Evolutionary conservation across 2,329 filamentous ascomycete species (phyloP).

Genomic region (Elsinoe australis): DNA sequence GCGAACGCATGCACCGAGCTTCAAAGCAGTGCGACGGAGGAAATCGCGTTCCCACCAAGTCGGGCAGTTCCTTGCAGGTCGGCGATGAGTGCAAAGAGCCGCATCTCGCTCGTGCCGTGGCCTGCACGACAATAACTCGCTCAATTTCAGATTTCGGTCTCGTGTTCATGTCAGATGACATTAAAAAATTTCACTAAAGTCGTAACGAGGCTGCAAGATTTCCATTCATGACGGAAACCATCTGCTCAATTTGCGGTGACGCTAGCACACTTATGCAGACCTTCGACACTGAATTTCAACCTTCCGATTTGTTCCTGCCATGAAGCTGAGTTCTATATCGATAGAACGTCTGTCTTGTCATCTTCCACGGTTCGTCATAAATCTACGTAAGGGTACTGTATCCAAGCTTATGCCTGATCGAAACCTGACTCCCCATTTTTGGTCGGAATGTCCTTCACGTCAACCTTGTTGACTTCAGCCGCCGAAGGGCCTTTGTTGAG

Average conservation of each 20-base stretch:
- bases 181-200: background rate
- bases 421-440: constrained; percentile 64
- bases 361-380: no score
- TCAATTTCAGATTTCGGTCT: background rate
- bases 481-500: constrained; percentile 65
- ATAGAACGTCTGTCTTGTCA: no score
- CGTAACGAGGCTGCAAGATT: background rate
- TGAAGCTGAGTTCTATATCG: no score
- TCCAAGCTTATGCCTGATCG: constrained; percentile 27
- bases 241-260: background rate
- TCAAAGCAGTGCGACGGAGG: background rate
- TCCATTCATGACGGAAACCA: background rate
- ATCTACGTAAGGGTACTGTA: no score
- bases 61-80: background rate
- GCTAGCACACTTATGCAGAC: no score
- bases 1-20: constrained; percentile 1
- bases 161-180: constrained; percentile 9
- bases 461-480: constrained; percentile 66
- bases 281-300: no score
- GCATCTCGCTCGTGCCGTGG: background rate
- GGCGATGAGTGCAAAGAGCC: constrained; percentile 1
- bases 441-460: constrained; percentile 57
- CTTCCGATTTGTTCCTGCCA: no score
- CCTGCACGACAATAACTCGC: constrained; percentile 4
- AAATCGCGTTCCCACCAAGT: no score